Base-by-base conservation (phyloP, 257 asterid genomes). In the Scutellaria baicalensis region DNA sequence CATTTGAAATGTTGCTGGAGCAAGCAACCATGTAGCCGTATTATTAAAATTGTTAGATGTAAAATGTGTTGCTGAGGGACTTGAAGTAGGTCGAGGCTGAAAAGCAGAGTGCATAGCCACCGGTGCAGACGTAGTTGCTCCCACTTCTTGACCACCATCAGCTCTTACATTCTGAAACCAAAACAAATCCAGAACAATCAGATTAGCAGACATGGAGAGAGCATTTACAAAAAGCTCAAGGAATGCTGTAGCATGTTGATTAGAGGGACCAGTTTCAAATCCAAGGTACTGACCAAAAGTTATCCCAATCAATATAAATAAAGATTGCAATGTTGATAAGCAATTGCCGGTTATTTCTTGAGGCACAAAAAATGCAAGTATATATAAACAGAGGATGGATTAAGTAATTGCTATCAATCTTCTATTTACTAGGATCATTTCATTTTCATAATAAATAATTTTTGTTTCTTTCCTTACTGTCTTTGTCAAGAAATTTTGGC, bases 1-100 rank as follows among this genome's bases (percentile, higher is more conserved):
- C 58, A 75, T 83, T 47, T 86, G 96, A 84, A 82, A 88, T 43
- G 81, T 67, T 45, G 92, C 84, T 35, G 79, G 75, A n/a, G 84
- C 73, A 60, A 87, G 85, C 76, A 82, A 77, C 82, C 90, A 79
- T 38, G 69, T 43, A 67, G 74, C 52, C 77, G 72, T 68, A 61
- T 83, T 80, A 72, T 59, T 66, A 71, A 67, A 69, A 77, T 64
- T 80, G 69, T 83, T 77, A 47, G 86, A 66, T 21, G 84, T 71
- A 85, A 77, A 77, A 61, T 76, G 66, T 66, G 79, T 57, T 33
- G 82, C 11, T 42, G 75, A 66, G 23, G 88, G 77, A 82, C 78
- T 70, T 75, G 83, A 60, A 83, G 65, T 79, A 50, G 89, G 79
- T 67, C 66, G 84, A 62, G 79, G 77, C 59, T 81, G 94, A 72